Evolutionary conservation across 208 protist genomes (phyloP).

Genomic region (Vickermania ingenoplastis): DNA sequence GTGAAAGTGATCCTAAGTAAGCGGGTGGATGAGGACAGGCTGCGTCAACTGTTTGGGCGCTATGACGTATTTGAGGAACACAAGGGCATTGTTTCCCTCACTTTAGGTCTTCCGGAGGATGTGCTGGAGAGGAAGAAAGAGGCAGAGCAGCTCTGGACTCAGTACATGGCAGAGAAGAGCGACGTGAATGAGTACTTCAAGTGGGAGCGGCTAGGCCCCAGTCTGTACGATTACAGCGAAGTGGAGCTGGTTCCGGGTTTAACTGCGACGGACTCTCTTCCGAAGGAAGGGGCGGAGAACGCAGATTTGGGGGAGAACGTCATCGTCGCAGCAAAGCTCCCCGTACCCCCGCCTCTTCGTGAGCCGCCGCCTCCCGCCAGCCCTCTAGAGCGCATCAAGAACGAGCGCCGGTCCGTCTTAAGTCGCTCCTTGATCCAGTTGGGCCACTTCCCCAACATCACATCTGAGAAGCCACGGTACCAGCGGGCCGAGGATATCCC

Average conservation of each 20-base stretch:
- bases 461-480: conserved; percentile 28
- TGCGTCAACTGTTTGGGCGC: conserved; percentile 70
- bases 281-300: neutral
- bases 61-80: conserved; percentile 76
- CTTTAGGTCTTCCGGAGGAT: conserved; percentile 45
- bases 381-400: conserved; percentile 69
- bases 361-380: conserved; percentile 31
- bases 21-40: conserved; percentile 48
- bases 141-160: conserved; percentile 73
- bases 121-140: conserved; percentile 60
- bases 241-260: conserved; percentile 77
- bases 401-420: conserved; percentile 43
- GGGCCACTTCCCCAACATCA: conserved; percentile 81
- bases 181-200: conserved; percentile 75
- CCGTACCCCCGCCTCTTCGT: conserved; percentile 54
- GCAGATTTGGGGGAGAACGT: neutral
- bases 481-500: conserved; percentile 30
- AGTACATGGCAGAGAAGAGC: conserved; percentile 56
- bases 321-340: conserved; percentile 41
- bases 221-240: conserved; percentile 55
- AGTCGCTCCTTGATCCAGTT: conserved; percentile 67
- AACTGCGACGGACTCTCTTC: neutral
- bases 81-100: conserved; percentile 71
- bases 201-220: conserved; percentile 32
- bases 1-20: conserved; percentile 61